These are phyloP conservation scores for Monosporascus sp. DNA, from an alignment of 2,329 filamentous ascomycete species.

Conservation along the genomic window DNA sequence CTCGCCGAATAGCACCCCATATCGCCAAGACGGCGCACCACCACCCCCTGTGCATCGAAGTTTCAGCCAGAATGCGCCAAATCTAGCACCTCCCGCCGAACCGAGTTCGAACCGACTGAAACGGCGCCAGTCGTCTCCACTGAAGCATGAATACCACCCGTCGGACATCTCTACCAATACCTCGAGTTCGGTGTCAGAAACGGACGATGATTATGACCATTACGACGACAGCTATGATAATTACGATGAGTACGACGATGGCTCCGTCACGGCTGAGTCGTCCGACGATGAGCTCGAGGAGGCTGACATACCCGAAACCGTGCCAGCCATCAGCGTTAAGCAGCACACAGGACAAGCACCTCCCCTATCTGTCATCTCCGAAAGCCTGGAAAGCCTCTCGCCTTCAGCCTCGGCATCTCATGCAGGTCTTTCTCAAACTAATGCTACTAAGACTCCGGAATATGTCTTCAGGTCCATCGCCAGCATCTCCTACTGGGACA, in stretches of 20 bases:
- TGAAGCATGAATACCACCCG: constrained; percentile 95
- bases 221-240: background rate
- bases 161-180: constrained; percentile 58
- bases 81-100: constrained; percentile 43
- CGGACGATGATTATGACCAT: constrained; percentile 37
- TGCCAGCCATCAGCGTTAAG: constrained; percentile 53
- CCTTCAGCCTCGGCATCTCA: constrained; percentile 83
- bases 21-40: constrained; percentile 50
- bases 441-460: constrained; percentile 32
- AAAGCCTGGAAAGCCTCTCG: constrained; percentile 53
- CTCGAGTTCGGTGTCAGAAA: constrained; percentile 20
- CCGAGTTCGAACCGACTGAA: constrained; percentile 42
- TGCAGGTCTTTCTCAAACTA: constrained; percentile 60
- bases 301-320: constrained; percentile 53
- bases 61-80: constrained; percentile 32
- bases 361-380: constrained; percentile 37
- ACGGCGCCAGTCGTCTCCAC: constrained; percentile 79
- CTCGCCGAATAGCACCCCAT: constrained; percentile 28
- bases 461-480: constrained; percentile 44
- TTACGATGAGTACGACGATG: constrained; percentile 43
- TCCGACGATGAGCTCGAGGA: constrained; percentile 56
- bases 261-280: constrained; percentile 36
- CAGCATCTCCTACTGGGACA: constrained; percentile 57
- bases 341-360: constrained; percentile 23
- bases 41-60: constrained; percentile 50